Conservation (phyloP, 1,139 yeast species). For the Hansenula lynferdii region DNA sequence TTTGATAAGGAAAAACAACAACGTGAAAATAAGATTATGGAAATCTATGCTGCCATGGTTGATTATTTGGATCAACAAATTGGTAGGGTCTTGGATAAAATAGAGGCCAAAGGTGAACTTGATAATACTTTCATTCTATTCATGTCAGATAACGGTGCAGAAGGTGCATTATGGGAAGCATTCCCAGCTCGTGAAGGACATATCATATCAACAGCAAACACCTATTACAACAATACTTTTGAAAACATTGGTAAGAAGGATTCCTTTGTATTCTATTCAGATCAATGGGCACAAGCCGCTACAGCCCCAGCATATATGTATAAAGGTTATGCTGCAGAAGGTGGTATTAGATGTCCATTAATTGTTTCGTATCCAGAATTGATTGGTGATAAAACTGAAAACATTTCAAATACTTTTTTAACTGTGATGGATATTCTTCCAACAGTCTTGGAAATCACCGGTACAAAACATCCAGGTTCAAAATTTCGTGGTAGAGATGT, state of each 20-base stretch:
- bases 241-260: conserved; percentile 45
- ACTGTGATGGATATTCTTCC: conserved; percentile 59
- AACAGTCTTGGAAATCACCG: conserved; percentile 45
- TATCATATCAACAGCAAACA: conserved; percentile 19
- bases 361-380: conserved; percentile 38
- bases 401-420: conserved; percentile 34
- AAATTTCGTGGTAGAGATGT: conserved; percentile 35
- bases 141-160: conserved; percentile 61
- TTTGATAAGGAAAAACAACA: conserved; percentile 31
- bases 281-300: conserved; percentile 62
- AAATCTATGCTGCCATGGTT: conserved; percentile 59
- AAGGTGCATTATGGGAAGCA: conserved; percentile 53
- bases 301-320: conserved; percentile 51
- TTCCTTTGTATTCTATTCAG: conserved; percentile 49
- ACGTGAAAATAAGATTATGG: conserved; percentile 41
- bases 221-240: conserved; percentile 36
- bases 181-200: conserved; percentile 35
- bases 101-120: conserved; percentile 36
- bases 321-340: conserved; percentile 34
- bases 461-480: conserved; percentile 38
- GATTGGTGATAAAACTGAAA: conserved; percentile 24
- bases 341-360: conserved; percentile 52
- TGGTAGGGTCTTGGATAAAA: conserved; percentile 40
- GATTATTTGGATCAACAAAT: conserved; percentile 45
- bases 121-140: conserved; percentile 51